Conservation (phyloP, 2,329 filamentous ascomycete species). For the Trichophaea hybrida region DNA sequence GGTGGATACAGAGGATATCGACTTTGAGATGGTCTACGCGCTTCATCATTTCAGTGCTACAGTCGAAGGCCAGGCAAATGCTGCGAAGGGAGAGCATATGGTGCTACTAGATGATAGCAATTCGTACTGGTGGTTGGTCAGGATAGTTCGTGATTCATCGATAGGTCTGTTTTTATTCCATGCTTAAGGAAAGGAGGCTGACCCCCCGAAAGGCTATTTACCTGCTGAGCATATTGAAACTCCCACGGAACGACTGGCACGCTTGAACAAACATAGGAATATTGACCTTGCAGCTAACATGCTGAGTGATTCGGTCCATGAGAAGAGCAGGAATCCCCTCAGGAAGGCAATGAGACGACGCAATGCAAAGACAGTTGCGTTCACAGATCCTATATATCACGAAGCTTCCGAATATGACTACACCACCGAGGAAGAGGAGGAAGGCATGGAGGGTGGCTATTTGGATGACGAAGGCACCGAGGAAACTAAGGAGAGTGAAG, state of each 20-base stretch:
- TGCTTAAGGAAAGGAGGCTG: background rate
- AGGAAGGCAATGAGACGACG: constrained; percentile 70
- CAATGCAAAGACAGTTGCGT: constrained; percentile 75
- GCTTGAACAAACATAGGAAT: constrained; percentile 94
- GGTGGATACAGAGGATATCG: constrained; percentile 83
- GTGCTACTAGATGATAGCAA: constrained; percentile 95
- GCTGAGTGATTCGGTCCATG: constrained; percentile 42
- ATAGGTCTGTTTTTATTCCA: constrained; percentile 45
- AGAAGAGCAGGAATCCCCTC: constrained; percentile 64
- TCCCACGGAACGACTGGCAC: constrained; percentile 80
- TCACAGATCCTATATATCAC: constrained; percentile 70
- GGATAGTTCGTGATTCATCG: constrained; percentile 93
- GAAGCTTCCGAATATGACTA: constrained; percentile 81
- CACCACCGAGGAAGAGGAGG: constrained; percentile 60
- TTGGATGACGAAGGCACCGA: constrained; percentile 31
- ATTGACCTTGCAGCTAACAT: constrained; percentile 62
- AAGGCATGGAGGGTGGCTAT: constrained; percentile 34
- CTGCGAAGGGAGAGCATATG: constrained; percentile 97
- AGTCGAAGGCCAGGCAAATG: constrained; percentile 95
- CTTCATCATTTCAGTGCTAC: constrained; percentile 95
- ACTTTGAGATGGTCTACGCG: constrained; percentile 98
- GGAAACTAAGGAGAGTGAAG: constrained; percentile 26
- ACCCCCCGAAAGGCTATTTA: constrained; percentile 55
- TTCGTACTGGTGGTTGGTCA: constrained; percentile 98
- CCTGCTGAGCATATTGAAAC: constrained; percentile 98